Percentiles rank a stretch among this genome's conserved stretches.
phyloP scores from a whole-genome alignment of 345 rosid genomes.

The Hibiscus trionum region DNA sequence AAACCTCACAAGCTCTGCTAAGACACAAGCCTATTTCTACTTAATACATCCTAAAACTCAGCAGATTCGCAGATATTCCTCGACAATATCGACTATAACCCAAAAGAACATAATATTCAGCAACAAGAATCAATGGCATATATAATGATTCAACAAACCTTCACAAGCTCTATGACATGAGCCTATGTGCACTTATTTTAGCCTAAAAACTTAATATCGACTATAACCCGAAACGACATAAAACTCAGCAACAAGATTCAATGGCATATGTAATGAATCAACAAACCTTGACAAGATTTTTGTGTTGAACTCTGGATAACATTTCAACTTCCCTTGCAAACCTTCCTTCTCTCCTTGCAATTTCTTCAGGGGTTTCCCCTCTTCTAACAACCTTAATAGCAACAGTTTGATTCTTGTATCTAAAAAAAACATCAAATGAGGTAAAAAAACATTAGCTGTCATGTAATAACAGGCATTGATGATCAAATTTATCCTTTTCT shows the following conservation, averaged over 20 bases:
- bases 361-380: slow-evolving; percentile 85
- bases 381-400: slow-evolving; percentile 74
- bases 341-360: slow-evolving; percentile 64
- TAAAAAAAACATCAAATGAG: slow-evolving; percentile 18
- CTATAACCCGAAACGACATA: not conserved
- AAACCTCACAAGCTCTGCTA: slow-evolving; percentile 53
- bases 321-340: slow-evolving; percentile 85
- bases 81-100: not conserved
- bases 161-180: slow-evolving; percentile 22
- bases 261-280: not conserved
- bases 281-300: slow-evolving; percentile 81
- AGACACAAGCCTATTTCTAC: not conserved
- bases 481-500: not conserved
- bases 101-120: no score
- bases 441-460: not conserved
- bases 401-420: slow-evolving; percentile 79
- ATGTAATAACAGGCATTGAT: not conserved
- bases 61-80: not conserved
- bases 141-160: slow-evolving; percentile 36
- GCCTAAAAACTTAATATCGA: not conserved
- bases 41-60: not conserved
- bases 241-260: not conserved
- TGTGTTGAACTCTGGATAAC: slow-evolving; percentile 91
- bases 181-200: not conserved
- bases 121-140: not conserved